phyloP scores from a whole-genome alignment of 176 grass and related monocot genomes.

The Oryza coarctata region DNA sequence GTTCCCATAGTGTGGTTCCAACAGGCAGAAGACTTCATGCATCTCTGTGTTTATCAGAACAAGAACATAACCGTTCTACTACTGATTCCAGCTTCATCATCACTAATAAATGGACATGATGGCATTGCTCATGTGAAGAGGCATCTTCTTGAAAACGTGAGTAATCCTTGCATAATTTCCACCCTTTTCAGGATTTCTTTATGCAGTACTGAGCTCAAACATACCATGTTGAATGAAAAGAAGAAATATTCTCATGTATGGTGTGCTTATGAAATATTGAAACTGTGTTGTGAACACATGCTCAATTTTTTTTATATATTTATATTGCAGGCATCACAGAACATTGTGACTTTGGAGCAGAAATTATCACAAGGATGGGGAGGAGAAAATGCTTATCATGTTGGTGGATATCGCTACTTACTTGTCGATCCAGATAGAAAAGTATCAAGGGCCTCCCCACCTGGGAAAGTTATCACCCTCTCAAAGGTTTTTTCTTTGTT shows the following conservation, averaged over 20 bases:
- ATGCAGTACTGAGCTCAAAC: conserved; percentile 3
- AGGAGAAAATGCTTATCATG: conserved; percentile 98
- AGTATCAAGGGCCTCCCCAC: conserved; percentile 86
- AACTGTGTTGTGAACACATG: conserved; percentile 40
- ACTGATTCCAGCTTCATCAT: conserved; percentile 69
- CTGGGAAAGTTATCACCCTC: conserved; percentile 89
- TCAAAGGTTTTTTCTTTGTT: conserved; percentile 58
- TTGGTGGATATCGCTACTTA: conserved; percentile 87
- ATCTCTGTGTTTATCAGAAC: conserved; percentile 88
- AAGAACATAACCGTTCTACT: conserved; percentile 71
- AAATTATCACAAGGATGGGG: conserved; percentile 90
- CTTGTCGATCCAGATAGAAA: conserved; percentile 67
- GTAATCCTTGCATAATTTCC: conserved; percentile 26
- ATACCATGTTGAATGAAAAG: background rate
- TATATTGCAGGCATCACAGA: conserved; percentile 67
- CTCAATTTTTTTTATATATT: conserved; percentile 25
- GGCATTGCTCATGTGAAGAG: conserved; percentile 74
- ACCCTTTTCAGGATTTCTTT: conserved; percentile 4
- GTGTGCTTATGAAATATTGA: background rate
- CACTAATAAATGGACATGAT: conserved; percentile 73
- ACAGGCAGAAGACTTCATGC: conserved; percentile 69
- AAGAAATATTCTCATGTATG: background rate
- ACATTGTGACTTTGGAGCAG: conserved; percentile 72
- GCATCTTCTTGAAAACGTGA: conserved; percentile 84
- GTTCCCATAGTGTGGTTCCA: conserved; percentile 77